phyloP scores from a whole-genome alignment of 1,284 basidiomycete genomes.

The Entoloma clypeatum region DNA sequence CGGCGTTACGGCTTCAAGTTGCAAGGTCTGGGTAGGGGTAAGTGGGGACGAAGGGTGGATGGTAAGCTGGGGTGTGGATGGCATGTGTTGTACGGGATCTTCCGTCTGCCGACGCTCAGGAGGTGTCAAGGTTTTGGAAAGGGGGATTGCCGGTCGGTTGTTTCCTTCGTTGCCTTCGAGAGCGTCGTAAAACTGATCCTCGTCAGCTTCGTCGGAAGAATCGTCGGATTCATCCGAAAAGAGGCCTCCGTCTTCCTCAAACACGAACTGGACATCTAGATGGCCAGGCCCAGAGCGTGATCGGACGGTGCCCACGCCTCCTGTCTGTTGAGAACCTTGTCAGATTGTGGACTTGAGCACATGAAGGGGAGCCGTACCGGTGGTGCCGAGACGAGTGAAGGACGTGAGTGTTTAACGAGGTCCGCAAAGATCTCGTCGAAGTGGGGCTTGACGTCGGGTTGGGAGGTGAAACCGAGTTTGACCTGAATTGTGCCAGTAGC shows the following conservation, averaged over 20 bases:
- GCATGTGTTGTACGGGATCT: background rate
- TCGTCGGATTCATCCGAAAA: slow-evolving; percentile 35
- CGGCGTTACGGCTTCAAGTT: too few species aligned
- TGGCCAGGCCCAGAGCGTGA: slow-evolving; percentile 59
- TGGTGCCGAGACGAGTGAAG: slow-evolving; percentile 72
- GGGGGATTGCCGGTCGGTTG: slow-evolving; percentile 10
- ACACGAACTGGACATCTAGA: slow-evolving; percentile 51
- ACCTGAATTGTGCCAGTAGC: slow-evolving; percentile 64
- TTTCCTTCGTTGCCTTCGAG: slow-evolving; percentile 7
- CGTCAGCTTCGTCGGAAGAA: slow-evolving; percentile 28
- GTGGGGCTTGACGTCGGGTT: slow-evolving; percentile 33
- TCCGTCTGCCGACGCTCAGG: background rate
- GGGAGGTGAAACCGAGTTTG: slow-evolving; percentile 73
- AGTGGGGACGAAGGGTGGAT: slow-evolving; percentile 17
- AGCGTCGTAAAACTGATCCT: slow-evolving; percentile 25
- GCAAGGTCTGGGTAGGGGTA: slow-evolving; percentile 19
- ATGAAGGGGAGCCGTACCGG: slow-evolving; percentile 54
- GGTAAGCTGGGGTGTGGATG: slow-evolving; percentile 8
- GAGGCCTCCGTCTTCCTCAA: slow-evolving; percentile 78
- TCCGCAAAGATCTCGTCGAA: slow-evolving; percentile 63
- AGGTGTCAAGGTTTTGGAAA: slow-evolving; percentile 16
- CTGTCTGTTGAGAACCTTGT: slow-evolving; percentile 50
- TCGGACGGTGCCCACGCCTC: slow-evolving; percentile 84
- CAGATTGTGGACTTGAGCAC: slow-evolving; percentile 3
- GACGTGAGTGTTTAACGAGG: slow-evolving; percentile 60